Base-by-base conservation (phyloP, 164 flowering plant species). In the Liriodendron chinense region DNA sequence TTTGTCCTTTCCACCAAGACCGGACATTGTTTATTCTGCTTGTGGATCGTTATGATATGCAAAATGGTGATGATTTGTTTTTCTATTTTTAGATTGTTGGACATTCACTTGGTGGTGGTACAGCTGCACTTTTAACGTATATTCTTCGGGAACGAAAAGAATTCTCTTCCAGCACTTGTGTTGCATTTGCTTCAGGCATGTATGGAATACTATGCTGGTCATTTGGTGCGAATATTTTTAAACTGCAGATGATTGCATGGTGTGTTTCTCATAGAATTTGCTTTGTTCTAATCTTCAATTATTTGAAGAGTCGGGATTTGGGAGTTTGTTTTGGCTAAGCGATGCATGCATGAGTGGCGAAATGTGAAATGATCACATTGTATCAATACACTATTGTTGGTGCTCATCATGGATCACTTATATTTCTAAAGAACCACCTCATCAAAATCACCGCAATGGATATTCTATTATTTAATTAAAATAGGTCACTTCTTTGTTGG, bases 21-120 rank as follows among this genome's bases (percentile, higher is more conserved):
- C 43, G 0, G 43, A 34, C 43, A 34, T 34, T 34, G 43, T 34
- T 34, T 34, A 34, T 34, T 34, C 43, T 34, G 43, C 43, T 48
- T 69, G 56, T 8, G 47, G 53, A 7, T 69, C 14, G 43, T 69
- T 48, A n/a, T 69, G 24, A 43, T 47, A 48, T 47, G 12, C 21
- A 47, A 63, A 63, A 62, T 9, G 21, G n/a, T 70, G 1, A 23
- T 23, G 56, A 22, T 57, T 66, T 71, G 14, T 59, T 62, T 66
- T 69, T 79, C 24, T 66, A 65, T 20, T 65, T 83, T 69, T 83
- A 96, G 99, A 83, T 94, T 78, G 90, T 96, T 75, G 98, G 98
- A 68, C 99, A 94, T 82, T 96, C 99, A 21, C 91, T 96, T 50
- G 99, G 99, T 78, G 99, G 98, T 76, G 99, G 99, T 66, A 94